Conservation (phyloP, 1,284 basidiomycete genomes). For the Amylostereum areolatum region DNA sequence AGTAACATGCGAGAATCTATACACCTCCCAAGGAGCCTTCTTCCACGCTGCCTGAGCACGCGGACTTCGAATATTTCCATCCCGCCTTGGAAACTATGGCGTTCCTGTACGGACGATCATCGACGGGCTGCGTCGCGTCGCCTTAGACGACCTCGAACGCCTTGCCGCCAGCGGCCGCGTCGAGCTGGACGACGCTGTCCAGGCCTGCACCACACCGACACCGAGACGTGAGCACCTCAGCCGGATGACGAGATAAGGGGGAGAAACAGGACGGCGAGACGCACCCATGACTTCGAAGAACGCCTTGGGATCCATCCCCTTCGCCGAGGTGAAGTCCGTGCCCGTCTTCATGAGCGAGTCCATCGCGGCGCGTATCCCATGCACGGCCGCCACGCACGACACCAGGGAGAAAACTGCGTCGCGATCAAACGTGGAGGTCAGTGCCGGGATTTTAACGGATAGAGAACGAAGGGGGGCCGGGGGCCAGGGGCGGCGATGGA, state of each 20-base stretch:
- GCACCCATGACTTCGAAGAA: slow-evolving; percentile 71
- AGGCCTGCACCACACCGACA: slow-evolving; percentile 33
- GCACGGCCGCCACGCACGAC: slow-evolving; percentile 68
- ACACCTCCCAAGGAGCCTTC: too few relatives aligned
- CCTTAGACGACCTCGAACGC: slow-evolving; percentile 45
- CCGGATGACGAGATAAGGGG: background rate
- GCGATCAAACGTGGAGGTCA: too few relatives aligned
- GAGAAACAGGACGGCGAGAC: slow-evolving; percentile 7
- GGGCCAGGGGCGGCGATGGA: background rate
- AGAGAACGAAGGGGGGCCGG: background rate
- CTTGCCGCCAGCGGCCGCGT: slow-evolving; percentile 53
- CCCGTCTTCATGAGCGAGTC: slow-evolving; percentile 68
- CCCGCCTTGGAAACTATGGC: too few relatives aligned
- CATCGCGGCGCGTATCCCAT: slow-evolving; percentile 69
- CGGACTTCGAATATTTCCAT: too few relatives aligned
- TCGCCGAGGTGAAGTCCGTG: slow-evolving; percentile 59
- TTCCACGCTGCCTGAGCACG: too few relatives aligned
- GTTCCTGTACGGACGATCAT: too few relatives aligned
- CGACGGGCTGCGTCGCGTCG: too few relatives aligned
- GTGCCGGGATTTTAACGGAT: too few relatives aligned
- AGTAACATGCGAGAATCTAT: too few relatives aligned
- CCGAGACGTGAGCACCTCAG: background rate
- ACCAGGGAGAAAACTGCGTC: slow-evolving; percentile 58
- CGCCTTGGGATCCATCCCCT: slow-evolving; percentile 70
- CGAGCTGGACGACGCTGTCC: slow-evolving; percentile 48